These are phyloP conservation scores for Meripilus lineatus DNA, from an alignment of 1,284 basidiomycete genomes.

Conservation along the genomic window DNA sequence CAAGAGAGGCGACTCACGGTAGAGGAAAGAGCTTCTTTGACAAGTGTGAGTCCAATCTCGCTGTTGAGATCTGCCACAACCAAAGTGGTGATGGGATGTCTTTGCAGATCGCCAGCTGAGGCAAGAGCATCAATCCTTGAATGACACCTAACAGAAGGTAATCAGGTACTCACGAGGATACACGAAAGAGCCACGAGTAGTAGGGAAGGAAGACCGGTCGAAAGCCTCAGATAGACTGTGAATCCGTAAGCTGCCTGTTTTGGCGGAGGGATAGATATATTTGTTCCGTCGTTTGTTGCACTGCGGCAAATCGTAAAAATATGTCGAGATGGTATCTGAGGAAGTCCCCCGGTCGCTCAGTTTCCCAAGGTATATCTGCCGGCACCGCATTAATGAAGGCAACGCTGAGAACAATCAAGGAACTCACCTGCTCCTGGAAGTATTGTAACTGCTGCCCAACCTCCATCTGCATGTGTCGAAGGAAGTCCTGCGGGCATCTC, in stretches of 20 bases:
- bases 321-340: conserved; percentile 51
- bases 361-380: conserved; percentile 59
- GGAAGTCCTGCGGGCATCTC: too few relatives aligned
- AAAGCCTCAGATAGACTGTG: conserved; percentile 49
- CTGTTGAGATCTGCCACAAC: conserved; percentile 81
- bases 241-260: conserved; percentile 42
- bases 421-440: conserved; percentile 64
- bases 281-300: conserved; percentile 67
- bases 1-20: conserved; percentile 43
- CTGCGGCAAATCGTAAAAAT: conserved; percentile 87
- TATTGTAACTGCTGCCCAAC: conserved; percentile 57
- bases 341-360: conserved; percentile 61
- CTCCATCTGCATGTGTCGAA: conserved; percentile 62
- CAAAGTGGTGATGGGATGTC: conserved; percentile 54
- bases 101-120: conserved; percentile 32
- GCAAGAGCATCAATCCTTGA: background rate
- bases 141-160: background rate
- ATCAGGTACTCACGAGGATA: conserved; percentile 48
- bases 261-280: conserved; percentile 55
- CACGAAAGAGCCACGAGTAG: conserved; percentile 44
- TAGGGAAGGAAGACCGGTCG: conserved; percentile 33
- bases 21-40: conserved; percentile 60
- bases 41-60: conserved; percentile 47
- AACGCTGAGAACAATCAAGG: background rate
- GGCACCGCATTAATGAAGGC: conserved; percentile 7